A percentile compares a stretch with the other conserved stretches of the same genome.
Conservation (phyloP, 2,329 filamentous ascomycete genomes). For the Dactylellina haptotyla region DNA sequence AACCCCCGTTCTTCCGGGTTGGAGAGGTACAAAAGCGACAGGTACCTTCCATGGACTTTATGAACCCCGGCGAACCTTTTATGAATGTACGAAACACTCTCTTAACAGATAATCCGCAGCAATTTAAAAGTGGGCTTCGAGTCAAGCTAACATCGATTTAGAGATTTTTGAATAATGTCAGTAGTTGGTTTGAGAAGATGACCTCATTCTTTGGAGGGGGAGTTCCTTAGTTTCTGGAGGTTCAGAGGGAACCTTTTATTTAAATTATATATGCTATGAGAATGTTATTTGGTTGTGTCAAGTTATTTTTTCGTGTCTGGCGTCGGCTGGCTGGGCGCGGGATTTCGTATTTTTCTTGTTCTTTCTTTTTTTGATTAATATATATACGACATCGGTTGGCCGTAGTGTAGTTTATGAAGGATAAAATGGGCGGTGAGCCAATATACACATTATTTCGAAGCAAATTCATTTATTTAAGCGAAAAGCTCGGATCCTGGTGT, state of each 20-base stretch:
- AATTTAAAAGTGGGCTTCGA: too few species aligned
- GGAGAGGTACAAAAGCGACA: too few species aligned
- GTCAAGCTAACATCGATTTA: not conserved
- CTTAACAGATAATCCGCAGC: too few species aligned
- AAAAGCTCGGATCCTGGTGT: too few species aligned
- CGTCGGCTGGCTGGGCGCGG: not conserved
- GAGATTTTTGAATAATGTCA: constrained; percentile 7
- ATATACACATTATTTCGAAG: too few species aligned
- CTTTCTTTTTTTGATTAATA: not conserved
- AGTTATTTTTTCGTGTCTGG: too few species aligned
- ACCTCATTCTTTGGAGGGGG: constrained; percentile 8
- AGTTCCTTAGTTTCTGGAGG: not conserved
- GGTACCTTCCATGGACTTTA: too few species aligned
- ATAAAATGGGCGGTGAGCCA: not conserved
- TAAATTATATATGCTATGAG: not conserved
- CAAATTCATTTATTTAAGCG: too few species aligned
- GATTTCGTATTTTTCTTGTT: not conserved
- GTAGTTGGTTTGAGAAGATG: constrained; percentile 13
- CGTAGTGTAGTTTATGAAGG: not conserved
- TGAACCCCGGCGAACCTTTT: too few species aligned
- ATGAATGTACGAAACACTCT: too few species aligned
- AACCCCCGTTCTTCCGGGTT: too few species aligned
- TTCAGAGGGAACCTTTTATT: not conserved
- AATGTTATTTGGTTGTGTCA: not conserved
- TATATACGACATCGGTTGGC: not conserved